Evolutionary conservation across 768 basidiomycete genomes (phyloP).

Genomic region (Lactarius tabidus): DNA sequence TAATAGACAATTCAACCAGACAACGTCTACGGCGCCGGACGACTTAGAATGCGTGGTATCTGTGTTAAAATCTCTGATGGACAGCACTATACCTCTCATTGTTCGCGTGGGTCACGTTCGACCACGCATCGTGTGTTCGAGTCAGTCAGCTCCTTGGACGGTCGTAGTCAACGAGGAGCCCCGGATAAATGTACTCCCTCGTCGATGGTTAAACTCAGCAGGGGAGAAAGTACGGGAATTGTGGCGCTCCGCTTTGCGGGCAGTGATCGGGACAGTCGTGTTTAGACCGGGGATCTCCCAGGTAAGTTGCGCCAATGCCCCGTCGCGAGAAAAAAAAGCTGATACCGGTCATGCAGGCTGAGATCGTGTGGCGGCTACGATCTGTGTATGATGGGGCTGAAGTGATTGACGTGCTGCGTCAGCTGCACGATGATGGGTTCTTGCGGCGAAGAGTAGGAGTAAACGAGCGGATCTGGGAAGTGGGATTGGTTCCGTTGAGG

Average conservation of each 20-base stretch:
- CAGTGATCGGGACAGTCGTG: slow-evolving; percentile 61
- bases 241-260: slow-evolving; percentile 70
- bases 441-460: slow-evolving; percentile 35
- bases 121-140: slow-evolving; percentile 53
- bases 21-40: not conserved
- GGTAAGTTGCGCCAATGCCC: slow-evolving; percentile 38
- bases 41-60: slow-evolving; percentile 30
- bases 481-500: slow-evolving; percentile 37
- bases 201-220: slow-evolving; percentile 74
- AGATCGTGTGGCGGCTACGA: slow-evolving; percentile 68
- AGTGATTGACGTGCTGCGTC: slow-evolving; percentile 54
- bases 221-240: slow-evolving; percentile 55
- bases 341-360: slow-evolving; percentile 41
- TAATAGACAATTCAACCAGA: not conserved
- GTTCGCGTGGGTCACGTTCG: slow-evolving; percentile 64
- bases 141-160: slow-evolving; percentile 51
- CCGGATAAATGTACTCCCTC: slow-evolving; percentile 50
- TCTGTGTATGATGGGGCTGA: slow-evolving; percentile 75
- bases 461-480: not conserved
- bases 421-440: slow-evolving; percentile 51
- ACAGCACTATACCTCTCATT: slow-evolving; percentile 50
- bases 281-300: slow-evolving; percentile 72
- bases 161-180: slow-evolving; percentile 48
- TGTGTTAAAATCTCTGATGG: slow-evolving; percentile 40
- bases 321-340: not conserved